Percentiles rank a stretch among this genome's conserved stretches.
Conservation (phyloP, 116 monocot genomes). For the Iris pallida region DNA sequence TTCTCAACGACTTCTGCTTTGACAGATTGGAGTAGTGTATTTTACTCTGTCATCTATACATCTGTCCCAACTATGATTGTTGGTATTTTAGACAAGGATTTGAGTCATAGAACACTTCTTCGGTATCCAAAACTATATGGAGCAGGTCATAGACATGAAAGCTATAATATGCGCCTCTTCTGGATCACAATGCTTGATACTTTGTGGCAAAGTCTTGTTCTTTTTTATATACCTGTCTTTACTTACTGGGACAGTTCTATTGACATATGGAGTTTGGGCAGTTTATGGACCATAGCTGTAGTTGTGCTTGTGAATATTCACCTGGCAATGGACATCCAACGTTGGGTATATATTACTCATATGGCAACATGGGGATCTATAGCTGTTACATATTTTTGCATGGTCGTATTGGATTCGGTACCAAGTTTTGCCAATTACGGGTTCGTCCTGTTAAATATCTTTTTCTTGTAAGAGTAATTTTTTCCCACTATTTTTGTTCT, state of each 20-base stretch:
- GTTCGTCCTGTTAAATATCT: slow-evolving; percentile 29
- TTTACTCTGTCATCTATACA: slow-evolving; percentile 90
- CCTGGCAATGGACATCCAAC: slow-evolving; percentile 80
- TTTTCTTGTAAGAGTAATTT: slow-evolving; percentile 3
- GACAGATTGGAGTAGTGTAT: slow-evolving; percentile 96
- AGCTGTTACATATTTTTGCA: slow-evolving; percentile 58
- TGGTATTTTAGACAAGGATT: slow-evolving; percentile 78
- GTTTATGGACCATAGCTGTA: slow-evolving; percentile 83
- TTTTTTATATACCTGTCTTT: slow-evolving; percentile 77
- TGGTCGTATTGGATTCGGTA: slow-evolving; percentile 84
- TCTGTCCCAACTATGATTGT: slow-evolving; percentile 83
- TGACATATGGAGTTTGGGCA: slow-evolving; percentile 91
- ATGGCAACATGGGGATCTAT: slow-evolving; percentile 83
- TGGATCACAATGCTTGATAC: slow-evolving; percentile 96
- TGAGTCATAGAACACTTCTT: slow-evolving; percentile 75
- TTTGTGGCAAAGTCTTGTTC: slow-evolving; percentile 91
- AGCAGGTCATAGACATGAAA: slow-evolving; percentile 78
- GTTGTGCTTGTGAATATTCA: slow-evolving; percentile 86
- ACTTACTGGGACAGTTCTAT: slow-evolving; percentile 58
- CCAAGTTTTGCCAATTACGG: slow-evolving; percentile 85
- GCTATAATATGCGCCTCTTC: slow-evolving; percentile 79
- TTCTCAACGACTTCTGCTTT: slow-evolving; percentile 83
- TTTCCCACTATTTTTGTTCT: neutral
- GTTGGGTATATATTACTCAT: slow-evolving; percentile 80
- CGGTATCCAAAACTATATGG: slow-evolving; percentile 73